Percentiles rank a stretch among this genome's conserved stretches.
Evolutionary conservation across 2,329 filamentous ascomycete genomes (phyloP).

Genomic region (Cadophora sp.): DNA sequence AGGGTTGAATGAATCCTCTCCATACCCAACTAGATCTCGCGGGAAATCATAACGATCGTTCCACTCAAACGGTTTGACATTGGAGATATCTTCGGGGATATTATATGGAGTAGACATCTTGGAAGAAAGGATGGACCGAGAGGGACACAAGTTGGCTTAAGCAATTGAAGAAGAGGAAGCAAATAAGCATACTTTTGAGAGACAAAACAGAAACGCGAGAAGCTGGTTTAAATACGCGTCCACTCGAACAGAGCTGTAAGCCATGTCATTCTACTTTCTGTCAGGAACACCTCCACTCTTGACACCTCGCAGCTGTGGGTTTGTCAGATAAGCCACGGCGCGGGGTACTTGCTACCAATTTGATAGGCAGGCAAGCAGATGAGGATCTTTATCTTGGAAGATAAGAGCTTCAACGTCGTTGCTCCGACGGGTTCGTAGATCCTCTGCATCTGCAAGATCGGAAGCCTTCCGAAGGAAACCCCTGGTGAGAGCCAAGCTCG

Average conservation of each 20-base stretch:
- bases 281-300: constrained; percentile 15
- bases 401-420: constrained; percentile 24
- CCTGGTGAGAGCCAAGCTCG: neutral
- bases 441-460: neutral
- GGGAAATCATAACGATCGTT: constrained; percentile 42
- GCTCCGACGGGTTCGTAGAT: constrained; percentile 22
- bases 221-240: constrained; percentile 26
- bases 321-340: constrained; percentile 27
- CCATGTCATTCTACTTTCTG: constrained; percentile 12
- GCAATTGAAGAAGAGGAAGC: constrained; percentile 12
- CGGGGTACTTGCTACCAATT: constrained; percentile 29
- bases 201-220: constrained; percentile 3
- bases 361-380: constrained; percentile 6
- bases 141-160: neutral
- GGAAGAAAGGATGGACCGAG: neutral
- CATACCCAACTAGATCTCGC: constrained; percentile 41
- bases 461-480: neutral
- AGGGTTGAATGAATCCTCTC: constrained; percentile 42
- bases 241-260: constrained; percentile 16
- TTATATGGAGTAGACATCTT: constrained; percentile 38
- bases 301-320: constrained; percentile 10
- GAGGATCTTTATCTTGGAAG: constrained; percentile 25
- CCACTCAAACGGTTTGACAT: constrained; percentile 38
- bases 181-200: constrained; percentile 7
- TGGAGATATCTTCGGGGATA: constrained; percentile 33